Percentiles rank a stretch among this genome's conserved stretches.
Conservation (phyloP, 163 green algal species). For the Smithsoniella earleae region DNA sequence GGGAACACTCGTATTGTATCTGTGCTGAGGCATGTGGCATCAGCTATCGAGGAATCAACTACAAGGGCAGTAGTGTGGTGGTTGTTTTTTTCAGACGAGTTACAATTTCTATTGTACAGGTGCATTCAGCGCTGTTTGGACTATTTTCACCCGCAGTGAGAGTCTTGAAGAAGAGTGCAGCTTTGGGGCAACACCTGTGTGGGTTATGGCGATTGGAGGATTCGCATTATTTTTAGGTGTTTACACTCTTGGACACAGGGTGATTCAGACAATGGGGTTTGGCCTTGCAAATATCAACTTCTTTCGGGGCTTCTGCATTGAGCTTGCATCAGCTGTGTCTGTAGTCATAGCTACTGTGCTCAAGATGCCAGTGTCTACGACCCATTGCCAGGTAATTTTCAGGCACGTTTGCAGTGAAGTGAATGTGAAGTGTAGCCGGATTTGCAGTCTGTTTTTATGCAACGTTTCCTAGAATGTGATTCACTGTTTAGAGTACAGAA, state of each 20-base stretch:
- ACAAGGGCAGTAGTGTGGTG: too few species aligned
- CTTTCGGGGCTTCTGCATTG: constrained; percentile 38
- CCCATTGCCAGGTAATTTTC: constrained; percentile 35
- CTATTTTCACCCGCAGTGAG: not conserved
- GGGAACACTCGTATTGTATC: too few species aligned
- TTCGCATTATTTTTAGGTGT: constrained; percentile 33
- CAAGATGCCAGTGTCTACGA: constrained; percentile 32
- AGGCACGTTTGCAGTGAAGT: too few species aligned
- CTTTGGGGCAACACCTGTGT: constrained; percentile 34
- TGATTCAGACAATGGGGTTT: constrained; percentile 39
- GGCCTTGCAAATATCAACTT: constrained; percentile 37
- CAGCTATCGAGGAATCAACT: too few species aligned
- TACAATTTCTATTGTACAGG: not conserved
- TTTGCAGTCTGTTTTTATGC: too few species aligned
- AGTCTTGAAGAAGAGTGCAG: constrained; percentile 25
- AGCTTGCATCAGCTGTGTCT: constrained; percentile 35
- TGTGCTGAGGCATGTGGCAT: too few species aligned
- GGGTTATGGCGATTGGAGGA: constrained; percentile 36
- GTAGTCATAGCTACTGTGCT: constrained; percentile 29
- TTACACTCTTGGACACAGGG: constrained; percentile 29
- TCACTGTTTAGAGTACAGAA: too few species aligned
- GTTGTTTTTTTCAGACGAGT: too few species aligned
- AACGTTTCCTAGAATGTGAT: too few species aligned
- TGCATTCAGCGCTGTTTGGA: constrained; percentile 12
- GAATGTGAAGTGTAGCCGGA: too few species aligned